Evolutionary conservation across 805 yeast species (phyloP).

Genomic region (Candida rishiriensis): DNA sequence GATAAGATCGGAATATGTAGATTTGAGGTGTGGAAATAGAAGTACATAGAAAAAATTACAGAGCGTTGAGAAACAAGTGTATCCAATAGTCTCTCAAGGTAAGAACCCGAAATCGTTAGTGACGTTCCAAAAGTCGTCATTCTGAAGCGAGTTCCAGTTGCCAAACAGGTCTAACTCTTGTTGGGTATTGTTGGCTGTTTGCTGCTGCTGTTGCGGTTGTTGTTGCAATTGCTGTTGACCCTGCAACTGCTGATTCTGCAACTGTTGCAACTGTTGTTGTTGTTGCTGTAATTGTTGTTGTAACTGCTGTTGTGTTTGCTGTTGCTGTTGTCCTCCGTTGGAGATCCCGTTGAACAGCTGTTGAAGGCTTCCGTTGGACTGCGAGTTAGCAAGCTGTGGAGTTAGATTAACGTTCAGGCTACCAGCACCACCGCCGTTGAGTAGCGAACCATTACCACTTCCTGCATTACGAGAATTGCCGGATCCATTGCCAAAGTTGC

Average conservation of each 20-base stretch:
- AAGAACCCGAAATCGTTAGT: slow-evolving; percentile 46
- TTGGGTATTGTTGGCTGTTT: slow-evolving; percentile 2
- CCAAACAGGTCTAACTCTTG: slow-evolving; percentile 16
- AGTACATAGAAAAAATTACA: not conserved
- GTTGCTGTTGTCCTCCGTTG: not conserved
- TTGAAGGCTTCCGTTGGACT: too few species aligned
- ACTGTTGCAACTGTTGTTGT: not conserved
- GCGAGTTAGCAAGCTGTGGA: too few species aligned
- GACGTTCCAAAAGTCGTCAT: slow-evolving; percentile 45
- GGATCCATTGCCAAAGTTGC: too few species aligned
- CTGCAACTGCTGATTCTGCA: not conserved
- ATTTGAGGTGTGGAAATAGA: too few species aligned
- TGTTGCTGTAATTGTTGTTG: slow-evolving; percentile 1
- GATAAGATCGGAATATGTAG: too few species aligned
- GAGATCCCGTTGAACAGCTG: too few species aligned
- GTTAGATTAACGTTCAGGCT: not conserved
- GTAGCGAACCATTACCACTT: not conserved
- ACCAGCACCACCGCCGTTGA: not conserved
- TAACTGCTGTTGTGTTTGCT: slow-evolving; percentile 1
- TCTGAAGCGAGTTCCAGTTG: slow-evolving; percentile 18
- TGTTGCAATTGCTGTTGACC: not conserved
- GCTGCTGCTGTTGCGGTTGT: not conserved
- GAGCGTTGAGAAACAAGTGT: too few species aligned
- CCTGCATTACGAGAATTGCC: not conserved
- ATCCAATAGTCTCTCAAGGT: slow-evolving; percentile 20